Base-by-base conservation (phyloP, 345 rosid genomes). In the Cochlearia excelsa region DNA sequence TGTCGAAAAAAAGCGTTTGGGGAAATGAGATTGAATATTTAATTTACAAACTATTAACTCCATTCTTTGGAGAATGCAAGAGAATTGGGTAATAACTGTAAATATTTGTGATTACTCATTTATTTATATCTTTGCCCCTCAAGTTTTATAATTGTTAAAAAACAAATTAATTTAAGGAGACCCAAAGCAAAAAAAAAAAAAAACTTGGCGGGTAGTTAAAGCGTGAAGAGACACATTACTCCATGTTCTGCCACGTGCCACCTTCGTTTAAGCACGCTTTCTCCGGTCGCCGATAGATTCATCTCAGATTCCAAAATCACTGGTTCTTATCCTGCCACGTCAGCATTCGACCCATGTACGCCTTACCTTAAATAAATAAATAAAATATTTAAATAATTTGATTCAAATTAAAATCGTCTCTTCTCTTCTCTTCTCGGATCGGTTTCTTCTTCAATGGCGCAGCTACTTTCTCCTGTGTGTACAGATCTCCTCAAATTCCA, bases 391-490 rank as follows among this genome's bases (percentile, higher is more conserved):
- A 2, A 2, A 26, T 47, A 47, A 69, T 61, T 56, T 2, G 56
- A 28, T 70, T 69, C 46, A 61, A 72, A 56, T 4, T 34, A 34
- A 47, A 5, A 54, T 48, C 34, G 10, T 47, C n/a, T 31, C 5
- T 46, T 52, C 27, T 72, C 33, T 9, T 35, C 11, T 41, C 3
- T 3, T 26, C 26, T 46, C n/a, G n/a, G 4, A 30, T 1, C 50
- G 31, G 33, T 26, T 41, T 50, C 6, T 54, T 55, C 46, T 9
- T 48, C 67, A 47, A 88, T 92, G 99, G 94, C 99, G 61, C 95
- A 82, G 59, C 65, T 83, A 64, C 78, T 86, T 52, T 78, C 85
- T 29, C 84, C 95, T 47, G 86, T 86, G 23, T 86, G 89, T 78
- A 77, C 82, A 1, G 95, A 88, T 57, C 77, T 80, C 26, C 61